These are phyloP conservation scores for Spergularia bocconei DNA, from an alignment of 148 eudicot species.

Conservation along the genomic window DNA sequence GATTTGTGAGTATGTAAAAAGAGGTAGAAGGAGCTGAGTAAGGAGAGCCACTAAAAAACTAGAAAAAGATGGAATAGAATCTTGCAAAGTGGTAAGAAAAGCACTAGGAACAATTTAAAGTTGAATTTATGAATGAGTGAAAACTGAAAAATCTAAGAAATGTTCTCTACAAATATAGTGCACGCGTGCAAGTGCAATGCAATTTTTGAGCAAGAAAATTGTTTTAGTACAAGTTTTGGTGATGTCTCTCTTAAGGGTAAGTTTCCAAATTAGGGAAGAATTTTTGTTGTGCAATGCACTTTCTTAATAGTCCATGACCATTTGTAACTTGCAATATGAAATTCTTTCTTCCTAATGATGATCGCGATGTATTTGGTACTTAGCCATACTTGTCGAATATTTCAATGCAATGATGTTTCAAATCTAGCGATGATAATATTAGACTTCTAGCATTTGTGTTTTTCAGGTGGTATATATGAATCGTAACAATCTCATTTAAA, in stretches of 20 bases:
- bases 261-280: background rate
- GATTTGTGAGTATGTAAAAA: background rate
- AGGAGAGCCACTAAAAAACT: background rate
- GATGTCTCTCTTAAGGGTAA: slow-evolving; percentile 13
- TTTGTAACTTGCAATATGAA: no score
- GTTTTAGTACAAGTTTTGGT: slow-evolving; percentile 1
- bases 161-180: slow-evolving; percentile 5
- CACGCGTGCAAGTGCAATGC: slow-evolving; percentile 20
- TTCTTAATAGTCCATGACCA: no score
- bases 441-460: no score
- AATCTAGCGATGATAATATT: no score
- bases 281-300: background rate
- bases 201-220: slow-evolving; percentile 9
- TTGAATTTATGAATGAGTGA: background rate
- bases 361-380: no score
- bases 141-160: background rate
- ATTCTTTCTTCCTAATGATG: no score
- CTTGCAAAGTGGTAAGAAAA: slow-evolving; percentile 22
- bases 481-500: no score
- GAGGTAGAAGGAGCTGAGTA: no score
- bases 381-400: no score
- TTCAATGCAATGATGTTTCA: no score
- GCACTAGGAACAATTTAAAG: slow-evolving; percentile 16
- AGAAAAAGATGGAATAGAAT: slow-evolving; percentile 22
- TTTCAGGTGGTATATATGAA: no score